Evolutionary conservation across 1,139 yeast genomes (phyloP).

Genomic region (Nematodospora anomalae): DNA sequence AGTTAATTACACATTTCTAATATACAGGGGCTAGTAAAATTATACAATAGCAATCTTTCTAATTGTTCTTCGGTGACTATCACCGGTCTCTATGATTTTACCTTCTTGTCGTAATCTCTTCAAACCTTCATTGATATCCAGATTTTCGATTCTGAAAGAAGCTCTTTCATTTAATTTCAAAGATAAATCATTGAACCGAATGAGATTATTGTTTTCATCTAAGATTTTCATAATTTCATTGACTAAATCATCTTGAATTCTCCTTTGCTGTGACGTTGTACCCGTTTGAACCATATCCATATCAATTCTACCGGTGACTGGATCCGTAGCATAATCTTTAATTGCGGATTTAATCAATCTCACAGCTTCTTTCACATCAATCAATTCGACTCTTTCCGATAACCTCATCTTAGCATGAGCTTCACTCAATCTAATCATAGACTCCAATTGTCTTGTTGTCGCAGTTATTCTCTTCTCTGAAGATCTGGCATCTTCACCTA

Average conservation of each 20-base stretch:
- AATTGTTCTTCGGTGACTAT: slow-evolving; percentile 67
- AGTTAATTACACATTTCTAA: neutral
- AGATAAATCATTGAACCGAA: slow-evolving; percentile 63
- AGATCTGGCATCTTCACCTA: slow-evolving; percentile 88
- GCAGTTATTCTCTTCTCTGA: slow-evolving; percentile 94
- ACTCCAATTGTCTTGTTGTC: slow-evolving; percentile 93
- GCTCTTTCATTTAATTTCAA: slow-evolving; percentile 68
- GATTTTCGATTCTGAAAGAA: slow-evolving; percentile 65
- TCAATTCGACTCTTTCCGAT: slow-evolving; percentile 63
- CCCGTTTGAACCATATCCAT: slow-evolving; percentile 98
- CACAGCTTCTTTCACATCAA: slow-evolving; percentile 93
- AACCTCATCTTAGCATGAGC: slow-evolving; percentile 98
- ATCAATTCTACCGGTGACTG: slow-evolving; percentile 92
- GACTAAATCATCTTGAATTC: slow-evolving; percentile 70
- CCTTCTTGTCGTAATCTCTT: slow-evolving; percentile 77
- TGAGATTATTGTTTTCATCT: slow-evolving; percentile 42
- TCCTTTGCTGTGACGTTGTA: slow-evolving; percentile 84
- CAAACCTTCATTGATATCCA: slow-evolving; percentile 68
- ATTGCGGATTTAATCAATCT: slow-evolving; percentile 90
- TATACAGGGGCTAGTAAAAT: neutral
- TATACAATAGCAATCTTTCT: slow-evolving; percentile 42
- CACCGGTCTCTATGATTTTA: slow-evolving; percentile 68
- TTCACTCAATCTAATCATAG: slow-evolving; percentile 91
- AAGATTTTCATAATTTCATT: slow-evolving; percentile 56
- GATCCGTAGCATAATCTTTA: slow-evolving; percentile 97